These are phyloP conservation scores for Plenodomus lindquistii DNA, from an alignment of 2,329 filamentous ascomycete species.

Conservation along the genomic window DNA sequence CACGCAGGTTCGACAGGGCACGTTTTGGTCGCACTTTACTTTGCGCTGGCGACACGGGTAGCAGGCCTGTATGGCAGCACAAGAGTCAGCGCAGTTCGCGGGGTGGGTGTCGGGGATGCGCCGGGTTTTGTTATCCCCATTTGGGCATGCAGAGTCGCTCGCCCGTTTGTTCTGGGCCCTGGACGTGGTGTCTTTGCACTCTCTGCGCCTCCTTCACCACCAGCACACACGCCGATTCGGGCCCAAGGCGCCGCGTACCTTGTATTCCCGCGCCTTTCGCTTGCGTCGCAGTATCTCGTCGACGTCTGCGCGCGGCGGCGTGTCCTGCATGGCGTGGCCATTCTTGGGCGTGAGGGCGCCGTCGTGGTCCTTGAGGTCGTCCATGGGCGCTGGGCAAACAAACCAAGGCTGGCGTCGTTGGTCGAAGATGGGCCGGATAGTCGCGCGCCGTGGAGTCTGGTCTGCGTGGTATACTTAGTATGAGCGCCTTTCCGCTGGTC, in stretches of 20 bases:
- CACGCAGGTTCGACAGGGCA: slow-evolving; percentile 56
- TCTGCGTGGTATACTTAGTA: background rate
- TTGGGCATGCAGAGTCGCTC: slow-evolving; percentile 13
- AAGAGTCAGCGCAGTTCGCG: slow-evolving; percentile 23
- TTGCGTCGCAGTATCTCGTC: slow-evolving; percentile 56
- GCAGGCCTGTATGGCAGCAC: slow-evolving; percentile 42
- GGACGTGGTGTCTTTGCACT: background rate
- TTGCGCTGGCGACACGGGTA: slow-evolving; percentile 55
- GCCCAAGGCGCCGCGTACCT: slow-evolving; percentile 35
- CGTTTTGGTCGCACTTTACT: slow-evolving; percentile 53
- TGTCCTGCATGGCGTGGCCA: slow-evolving; percentile 31
- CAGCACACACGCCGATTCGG: slow-evolving; percentile 1
- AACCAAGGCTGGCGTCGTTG: background rate
- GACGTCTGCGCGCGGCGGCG: slow-evolving; percentile 51
- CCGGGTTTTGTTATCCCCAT: slow-evolving; percentile 21
- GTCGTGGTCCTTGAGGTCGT: slow-evolving; percentile 31
- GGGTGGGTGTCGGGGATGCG: slow-evolving; percentile 15
- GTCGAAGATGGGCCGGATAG: slow-evolving; percentile 20
- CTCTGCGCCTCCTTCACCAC: background rate
- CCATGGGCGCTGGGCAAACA: slow-evolving; percentile 18
- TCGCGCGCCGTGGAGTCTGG: slow-evolving; percentile 15
- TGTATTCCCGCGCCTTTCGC: slow-evolving; percentile 57
- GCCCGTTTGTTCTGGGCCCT: background rate
- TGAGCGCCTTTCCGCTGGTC: slow-evolving; percentile 16
- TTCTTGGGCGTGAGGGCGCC: slow-evolving; percentile 23